Base-by-base conservation (phyloP, 192 early-diverging fungal species). In the Umbelopsis sp. region DNA sequence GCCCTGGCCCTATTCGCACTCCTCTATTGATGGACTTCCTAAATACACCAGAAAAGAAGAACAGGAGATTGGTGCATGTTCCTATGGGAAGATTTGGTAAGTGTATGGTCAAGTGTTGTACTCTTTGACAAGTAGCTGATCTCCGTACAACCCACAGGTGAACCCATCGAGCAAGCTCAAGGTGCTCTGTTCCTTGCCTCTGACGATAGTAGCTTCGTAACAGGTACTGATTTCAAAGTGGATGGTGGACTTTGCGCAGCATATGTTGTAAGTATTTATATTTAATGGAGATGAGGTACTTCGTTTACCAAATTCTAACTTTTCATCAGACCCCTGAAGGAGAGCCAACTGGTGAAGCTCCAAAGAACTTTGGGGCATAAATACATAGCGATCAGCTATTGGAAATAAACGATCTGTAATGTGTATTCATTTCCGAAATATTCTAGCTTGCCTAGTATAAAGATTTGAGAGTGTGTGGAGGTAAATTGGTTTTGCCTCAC, bases 111-210 rank as follows among this genome's bases (percentile, higher is more conserved):
- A 29, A 31, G 14, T 62, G 52, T n/a, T 4, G 17, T n/a, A 0
- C n/a, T n/a, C n/a, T n/a, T n/a, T n/a, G n/a, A n/a, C n/a, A n/a
- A n/a, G n/a, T n/a, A n/a, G n/a, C n/a, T n/a, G n/a, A n/a, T n/a
- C n/a, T n/a, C 47, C 4, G 12, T 29, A 7, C 16, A 49, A 31
- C 47, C 22, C 17, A 38, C 74, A 88, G 88, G 88, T 69, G 94
- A 95, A 76, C 89, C 94, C 3, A 93, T 95, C 71, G 94, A 95
- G 77, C 88, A 92, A 77, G 94, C 94, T 32, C 83, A 93, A 68
- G 88, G 89, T 8, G 92, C 86, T 0, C 75, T 95, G n/a, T 95
- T 93, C 82, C 78, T 95, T 65, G 94, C 92, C 2, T 92, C 90
- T 44, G 90, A 93, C 72, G 94, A 95, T 52, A 83, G 84, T 4